Base-by-base conservation (phyloP, 1,139 yeast species). In the Zygotorulaspora mrakii region DNA sequence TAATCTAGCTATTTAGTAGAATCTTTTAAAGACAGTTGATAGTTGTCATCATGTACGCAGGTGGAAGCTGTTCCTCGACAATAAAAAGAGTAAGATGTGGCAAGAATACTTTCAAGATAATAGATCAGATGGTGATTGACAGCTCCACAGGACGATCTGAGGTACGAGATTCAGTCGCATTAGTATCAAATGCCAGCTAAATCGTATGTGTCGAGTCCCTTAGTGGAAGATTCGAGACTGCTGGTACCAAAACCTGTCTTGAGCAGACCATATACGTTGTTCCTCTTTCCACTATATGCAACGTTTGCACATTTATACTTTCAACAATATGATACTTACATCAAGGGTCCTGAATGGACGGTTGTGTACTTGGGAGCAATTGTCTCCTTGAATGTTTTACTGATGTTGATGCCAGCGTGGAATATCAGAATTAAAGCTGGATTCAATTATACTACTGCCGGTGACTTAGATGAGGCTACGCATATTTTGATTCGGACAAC, bases 351-450 rank as follows among this genome's bases (percentile, higher is more conserved):
- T 14, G 76, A 71, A 47, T 80, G 87, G 87, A 91, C 97, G 0
- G 87, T 86, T 64, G 94, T 91, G 26, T 89, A 79, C 55, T 68
- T 87, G 33, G 83, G 94, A 43, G 65, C 87, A 6, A 72, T 89
- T 40, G 64, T 82, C 22, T 79, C 95, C 5, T 47, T 83, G 42
- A 94, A 91, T 60, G 68, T 81, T 44, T 69, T 91, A 61, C 68
- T 91, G 43, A 76, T 91, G 82, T 75, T 91, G 62, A 77, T 88
- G 78, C 96, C 98, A n/a, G 84, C 84, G 59, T 91, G 99, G 99
- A 87, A 82, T 59, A 76, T 88, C 43, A 73, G 77, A 41, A 67
- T 91, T 46, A 76, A 78, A 48, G 75, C 86, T 25, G 64, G 64
- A n/a, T 88, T 91, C 67, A 84, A 87, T 58, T 86, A 83, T 57